Evolutionary conservation across 2,329 filamentous ascomycete species (phyloP).

Genomic region (Trichoderma semiorbis): DNA sequence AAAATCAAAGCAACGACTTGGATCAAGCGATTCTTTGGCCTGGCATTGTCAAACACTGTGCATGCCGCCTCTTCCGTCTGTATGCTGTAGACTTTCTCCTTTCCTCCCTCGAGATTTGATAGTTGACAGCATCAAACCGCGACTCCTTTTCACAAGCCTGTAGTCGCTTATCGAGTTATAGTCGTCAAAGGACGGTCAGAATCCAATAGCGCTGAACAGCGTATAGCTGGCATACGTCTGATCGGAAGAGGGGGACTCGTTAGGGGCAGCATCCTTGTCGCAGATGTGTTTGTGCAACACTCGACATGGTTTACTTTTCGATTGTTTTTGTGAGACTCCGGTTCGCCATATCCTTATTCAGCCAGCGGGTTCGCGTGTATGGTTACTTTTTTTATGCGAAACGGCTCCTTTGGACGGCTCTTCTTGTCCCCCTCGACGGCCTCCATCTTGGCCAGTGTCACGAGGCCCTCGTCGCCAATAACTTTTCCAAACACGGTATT

Average conservation of each 20-base stretch:
- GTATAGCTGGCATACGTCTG: not conserved
- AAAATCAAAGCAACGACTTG: not conserved
- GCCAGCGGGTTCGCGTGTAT: conserved; percentile 80
- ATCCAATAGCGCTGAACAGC: not conserved
- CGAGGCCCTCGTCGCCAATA: conserved; percentile 60
- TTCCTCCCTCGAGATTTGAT: not conserved
- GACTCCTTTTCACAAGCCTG: not conserved
- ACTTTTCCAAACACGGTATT: conserved; percentile 82
- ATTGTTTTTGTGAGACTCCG: not conserved
- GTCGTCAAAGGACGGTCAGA: not conserved
- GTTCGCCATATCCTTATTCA: conserved; percentile 36
- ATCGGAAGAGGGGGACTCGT: not conserved
- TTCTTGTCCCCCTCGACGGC: conserved; percentile 72
- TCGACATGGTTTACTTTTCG: not conserved
- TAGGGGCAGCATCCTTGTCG: not conserved
- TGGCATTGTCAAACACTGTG: not conserved
- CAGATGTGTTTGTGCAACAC: not conserved
- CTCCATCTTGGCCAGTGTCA: conserved; percentile 69
- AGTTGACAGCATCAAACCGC: not conserved
- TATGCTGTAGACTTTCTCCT: not conserved
- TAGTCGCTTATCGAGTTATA: not conserved
- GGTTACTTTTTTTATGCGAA: conserved; percentile 65
- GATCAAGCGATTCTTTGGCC: not conserved
- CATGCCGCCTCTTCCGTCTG: not conserved
- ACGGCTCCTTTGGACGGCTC: conserved; percentile 63